Percentiles rank a stretch among this genome's conserved stretches.
Conservation (phyloP, 2,329 filamentous ascomycete genomes). For the Anisogramma anomala region DNA sequence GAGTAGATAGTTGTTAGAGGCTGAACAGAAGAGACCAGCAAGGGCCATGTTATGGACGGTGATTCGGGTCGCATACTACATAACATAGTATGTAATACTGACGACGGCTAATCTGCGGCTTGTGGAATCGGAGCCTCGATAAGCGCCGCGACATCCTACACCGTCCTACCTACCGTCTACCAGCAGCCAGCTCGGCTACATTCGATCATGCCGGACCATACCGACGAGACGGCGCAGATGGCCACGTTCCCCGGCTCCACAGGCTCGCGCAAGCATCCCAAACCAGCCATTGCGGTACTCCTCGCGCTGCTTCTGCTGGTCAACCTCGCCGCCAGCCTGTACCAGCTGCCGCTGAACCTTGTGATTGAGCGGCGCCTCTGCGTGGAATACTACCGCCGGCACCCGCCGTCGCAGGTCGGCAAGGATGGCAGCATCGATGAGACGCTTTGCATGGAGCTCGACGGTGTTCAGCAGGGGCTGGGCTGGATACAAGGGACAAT, state of each 20-base stretch:
- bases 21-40: no score
- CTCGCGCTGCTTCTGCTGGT: constrained; percentile 33
- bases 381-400: constrained; percentile 33
- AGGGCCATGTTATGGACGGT: no score
- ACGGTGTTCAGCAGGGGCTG: constrained; percentile 37
- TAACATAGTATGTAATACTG: no score
- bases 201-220: no score
- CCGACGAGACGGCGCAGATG: no score
- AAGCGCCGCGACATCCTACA: no score
- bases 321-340: constrained; percentile 36
- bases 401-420: constrained; percentile 26
- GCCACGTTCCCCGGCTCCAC: not conserved
- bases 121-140: no score
- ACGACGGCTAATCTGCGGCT: no score
- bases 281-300: constrained; percentile 20
- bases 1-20: no score
- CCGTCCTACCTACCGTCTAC: no score
- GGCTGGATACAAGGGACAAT: constrained; percentile 41
- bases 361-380: constrained; percentile 38
- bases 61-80: no score
- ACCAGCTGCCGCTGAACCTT: constrained; percentile 35
- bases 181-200: no score
- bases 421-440: constrained; percentile 34
- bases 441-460: constrained; percentile 38
- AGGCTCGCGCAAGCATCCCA: not conserved